Percentiles rank a stretch among this genome's conserved stretches.
These are phyloP conservation scores for Sporothrix brunneoviolacea DNA, from an alignment of 2,329 filamentous ascomycete genomes.

Conservation along the genomic window DNA sequence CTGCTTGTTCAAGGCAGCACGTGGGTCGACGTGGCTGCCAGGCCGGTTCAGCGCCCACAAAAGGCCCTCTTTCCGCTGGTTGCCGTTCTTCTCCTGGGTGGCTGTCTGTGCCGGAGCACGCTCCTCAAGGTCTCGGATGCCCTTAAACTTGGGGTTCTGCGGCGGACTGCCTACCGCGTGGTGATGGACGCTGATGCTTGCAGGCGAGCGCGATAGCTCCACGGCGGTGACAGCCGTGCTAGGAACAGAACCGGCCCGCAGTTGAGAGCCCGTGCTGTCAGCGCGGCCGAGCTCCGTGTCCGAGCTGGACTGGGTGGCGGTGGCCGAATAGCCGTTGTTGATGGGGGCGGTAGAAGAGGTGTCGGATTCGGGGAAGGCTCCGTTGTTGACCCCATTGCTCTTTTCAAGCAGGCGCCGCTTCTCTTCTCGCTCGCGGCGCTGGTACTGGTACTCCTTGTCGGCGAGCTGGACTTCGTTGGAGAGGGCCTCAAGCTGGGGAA, in stretches of 20 bases:
- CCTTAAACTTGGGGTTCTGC: constrained; percentile 66
- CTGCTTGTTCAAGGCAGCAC: constrained; percentile 82
- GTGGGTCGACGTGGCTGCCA: constrained; percentile 89
- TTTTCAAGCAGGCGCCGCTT: constrained; percentile 87
- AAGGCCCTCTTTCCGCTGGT: constrained; percentile 85
- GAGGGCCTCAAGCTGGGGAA: constrained; percentile 85
- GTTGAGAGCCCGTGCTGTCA: constrained; percentile 66
- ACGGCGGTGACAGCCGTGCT: constrained; percentile 29
- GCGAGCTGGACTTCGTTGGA: constrained; percentile 84
- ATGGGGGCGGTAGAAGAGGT: background rate
- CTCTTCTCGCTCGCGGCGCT: constrained; percentile 90
- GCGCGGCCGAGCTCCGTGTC: constrained; percentile 66
- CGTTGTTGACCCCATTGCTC: constrained; percentile 48
- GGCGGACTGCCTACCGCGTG: constrained; percentile 42
- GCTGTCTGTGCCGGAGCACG: constrained; percentile 53
- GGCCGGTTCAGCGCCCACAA: constrained; percentile 91
- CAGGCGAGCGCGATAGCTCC: constrained; percentile 52
- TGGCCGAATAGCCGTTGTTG: background rate
- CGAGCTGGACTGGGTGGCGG: constrained; percentile 40
- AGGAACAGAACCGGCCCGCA: constrained; percentile 46
- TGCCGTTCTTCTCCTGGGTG: constrained; percentile 50
- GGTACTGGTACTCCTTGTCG: constrained; percentile 94
- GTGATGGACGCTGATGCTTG: constrained; percentile 44
- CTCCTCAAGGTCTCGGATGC: constrained; percentile 87
- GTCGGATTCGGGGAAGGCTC: constrained; percentile 40